Evolutionary conservation across 768 basidiomycete species (phyloP).

Genomic region (Mycena latifolia): DNA sequence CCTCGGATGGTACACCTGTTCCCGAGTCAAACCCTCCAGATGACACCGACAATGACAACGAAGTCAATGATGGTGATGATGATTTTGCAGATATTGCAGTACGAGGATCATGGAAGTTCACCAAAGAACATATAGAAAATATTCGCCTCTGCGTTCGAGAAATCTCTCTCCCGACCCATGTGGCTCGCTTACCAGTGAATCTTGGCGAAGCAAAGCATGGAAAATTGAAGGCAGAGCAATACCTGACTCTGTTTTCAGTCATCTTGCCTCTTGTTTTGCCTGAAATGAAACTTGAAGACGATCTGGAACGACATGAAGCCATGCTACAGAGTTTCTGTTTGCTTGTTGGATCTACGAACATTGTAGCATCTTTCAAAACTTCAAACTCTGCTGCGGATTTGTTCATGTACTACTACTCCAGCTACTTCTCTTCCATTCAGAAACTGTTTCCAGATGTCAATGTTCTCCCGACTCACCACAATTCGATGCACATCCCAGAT

Average conservation of each 20-base stretch:
- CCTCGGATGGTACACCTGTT: background rate
- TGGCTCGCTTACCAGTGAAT: conserved; percentile 35
- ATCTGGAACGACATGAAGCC: conserved; percentile 10
- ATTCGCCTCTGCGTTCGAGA: conserved; percentile 12
- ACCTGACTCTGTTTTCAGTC: conserved; percentile 27
- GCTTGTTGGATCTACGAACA: conserved; percentile 34
- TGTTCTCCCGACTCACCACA: conserved; percentile 32
- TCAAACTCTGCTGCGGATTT: conserved; percentile 28
- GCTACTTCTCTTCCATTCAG: conserved; percentile 22
- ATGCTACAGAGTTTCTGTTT: conserved; percentile 28
- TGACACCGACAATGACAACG: background rate
- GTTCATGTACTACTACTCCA: conserved; percentile 19
- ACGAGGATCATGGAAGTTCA: conserved; percentile 17
- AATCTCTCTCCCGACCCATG: conserved; percentile 29
- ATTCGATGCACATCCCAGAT: conserved; percentile 27
- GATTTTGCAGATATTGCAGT: conserved; percentile 26
- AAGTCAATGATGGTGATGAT: conserved; percentile 4
- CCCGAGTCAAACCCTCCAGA: conserved; percentile 5
- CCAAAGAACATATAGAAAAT: background rate
- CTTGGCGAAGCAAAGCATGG: conserved; percentile 37
- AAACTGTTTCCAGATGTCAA: conserved; percentile 14
- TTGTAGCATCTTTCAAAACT: conserved; percentile 29
- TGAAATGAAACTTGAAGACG: conserved; percentile 14
- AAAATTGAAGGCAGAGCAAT: conserved; percentile 39
- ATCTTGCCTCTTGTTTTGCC: conserved; percentile 33